Base-by-base conservation (phyloP, 768 basidiomycete genomes). In the Pleurotus tuber-regium region DNA sequence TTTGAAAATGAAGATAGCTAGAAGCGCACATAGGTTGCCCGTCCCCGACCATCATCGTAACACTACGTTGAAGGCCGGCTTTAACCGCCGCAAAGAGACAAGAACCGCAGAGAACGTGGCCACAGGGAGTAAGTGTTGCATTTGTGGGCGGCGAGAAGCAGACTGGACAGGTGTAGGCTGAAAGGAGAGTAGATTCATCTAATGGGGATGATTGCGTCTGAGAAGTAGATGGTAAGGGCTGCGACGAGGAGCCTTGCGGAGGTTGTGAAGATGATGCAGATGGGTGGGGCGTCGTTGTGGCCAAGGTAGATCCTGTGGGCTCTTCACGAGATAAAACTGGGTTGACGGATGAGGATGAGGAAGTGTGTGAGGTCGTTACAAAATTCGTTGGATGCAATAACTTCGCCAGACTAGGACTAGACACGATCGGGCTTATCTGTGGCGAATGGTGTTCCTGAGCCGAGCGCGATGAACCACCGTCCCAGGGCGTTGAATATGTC, bases 51-150 rank as follows among this genome's bases (percentile, higher is more conserved):
- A 44, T 65, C 60, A 58, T 66, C 41, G 60, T 57, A 42, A 69
- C 67, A 33, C 64, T 68, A 16, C 86, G 76, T 53, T 80, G 70
- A 48, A 83, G 64, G 9, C 82, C 79, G 1, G 83, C 78, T 58
- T 83, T 83, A 35, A 90, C 78, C 0, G 88, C 84, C 2, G 78
- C 80, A 54, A 89, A 90, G 4, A 91, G 75, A 65, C 89, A 92
- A 4, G 76, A 69, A 1, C 87, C 89, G 57, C 89, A 91, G 54
- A 84, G 82, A 31, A 92, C 75, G 57, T 92, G 89, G 0, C 89
- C 89, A 57, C 89, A 92, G 0, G 86, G 87, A 0, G 88, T 90
- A 40, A 92, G 63, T 1, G 87, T 86, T 4, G 89, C 86, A 54
- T 87, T 83, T 1, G 80, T 80, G 1, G 88, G 88, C 0, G 86